These are phyloP conservation scores for Eimeria maxima DNA, from an alignment of 169 alveolate genomes.

Conservation along the genomic window DNA sequence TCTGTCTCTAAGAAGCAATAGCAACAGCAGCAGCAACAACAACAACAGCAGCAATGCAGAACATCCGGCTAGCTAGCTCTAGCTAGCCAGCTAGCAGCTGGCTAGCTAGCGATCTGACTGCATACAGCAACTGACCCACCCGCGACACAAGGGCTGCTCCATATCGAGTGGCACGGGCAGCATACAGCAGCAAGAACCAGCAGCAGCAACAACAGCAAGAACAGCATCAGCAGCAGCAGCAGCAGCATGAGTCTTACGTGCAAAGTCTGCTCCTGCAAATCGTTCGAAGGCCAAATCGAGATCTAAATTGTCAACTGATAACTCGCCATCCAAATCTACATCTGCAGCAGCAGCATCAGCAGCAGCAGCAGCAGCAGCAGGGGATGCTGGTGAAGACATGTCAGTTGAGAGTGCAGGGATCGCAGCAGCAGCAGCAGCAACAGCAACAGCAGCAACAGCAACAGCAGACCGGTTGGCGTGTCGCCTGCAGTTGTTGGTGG, in stretches of 20 bases:
- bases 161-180: too few relatives aligned
- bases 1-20: constrained; percentile 4
- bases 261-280: neutral
- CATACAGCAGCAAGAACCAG: neutral
- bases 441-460: neutral
- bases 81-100: constrained; percentile 1
- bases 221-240: constrained; percentile 38
- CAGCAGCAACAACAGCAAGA: constrained; percentile 25
- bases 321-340: neutral
- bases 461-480: neutral
- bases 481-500: neutral
- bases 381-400: neutral
- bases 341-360: constrained; percentile 29
- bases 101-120: neutral
- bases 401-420: neutral
- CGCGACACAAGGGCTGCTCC: too few relatives aligned
- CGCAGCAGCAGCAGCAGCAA: constrained; percentile 20
- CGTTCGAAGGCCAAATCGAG: constrained; percentile 58
- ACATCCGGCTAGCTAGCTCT: neutral
- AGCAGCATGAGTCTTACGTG: constrained; percentile 41
- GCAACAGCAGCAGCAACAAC: neutral
- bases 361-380: constrained; percentile 40
- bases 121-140: too few relatives aligned
- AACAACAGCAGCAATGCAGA: neutral
- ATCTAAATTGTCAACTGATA: neutral